phyloP scores from a whole-genome alignment of 306 rosid species.

The Rosa rugosa region DNA sequence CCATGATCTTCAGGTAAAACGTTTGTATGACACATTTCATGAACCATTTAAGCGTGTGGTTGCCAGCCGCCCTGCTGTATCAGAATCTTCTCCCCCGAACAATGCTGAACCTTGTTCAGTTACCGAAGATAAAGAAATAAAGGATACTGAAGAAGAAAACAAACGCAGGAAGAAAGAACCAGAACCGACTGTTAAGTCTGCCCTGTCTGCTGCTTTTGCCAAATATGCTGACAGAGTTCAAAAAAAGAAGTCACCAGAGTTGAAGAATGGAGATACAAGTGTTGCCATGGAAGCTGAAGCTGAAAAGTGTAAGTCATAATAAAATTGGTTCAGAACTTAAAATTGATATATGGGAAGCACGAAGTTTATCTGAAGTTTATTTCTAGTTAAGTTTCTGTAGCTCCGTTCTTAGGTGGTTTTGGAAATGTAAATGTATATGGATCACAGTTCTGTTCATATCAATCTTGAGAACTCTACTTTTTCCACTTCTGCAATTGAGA shows the following conservation, averaged over 20 bases:
- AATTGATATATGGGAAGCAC: background rate
- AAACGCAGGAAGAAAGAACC: conserved; percentile 55
- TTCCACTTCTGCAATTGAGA: background rate
- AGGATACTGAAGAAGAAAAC: conserved; percentile 36
- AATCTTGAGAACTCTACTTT: background rate
- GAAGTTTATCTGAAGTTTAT: background rate
- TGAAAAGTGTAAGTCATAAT: conserved; percentile 15
- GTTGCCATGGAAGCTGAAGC: conserved; percentile 25
- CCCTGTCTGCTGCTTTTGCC: conserved; percentile 83
- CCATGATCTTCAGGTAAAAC: conserved; percentile 63
- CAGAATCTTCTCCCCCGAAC: conserved; percentile 37
- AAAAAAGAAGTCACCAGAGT: conserved; percentile 40
- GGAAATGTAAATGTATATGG: background rate
- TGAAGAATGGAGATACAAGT: conserved; percentile 46
- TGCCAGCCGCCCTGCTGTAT: conserved; percentile 46
- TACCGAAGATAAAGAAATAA: conserved; percentile 39
- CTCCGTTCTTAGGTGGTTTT: background rate
- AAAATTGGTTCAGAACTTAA: background rate
- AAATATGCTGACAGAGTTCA: conserved; percentile 59
- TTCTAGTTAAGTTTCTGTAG: background rate
- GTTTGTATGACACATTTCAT: conserved; percentile 82
- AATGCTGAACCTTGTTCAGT: conserved; percentile 46
- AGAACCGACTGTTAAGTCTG: conserved; percentile 64
- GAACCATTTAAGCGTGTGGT: conserved; percentile 92
- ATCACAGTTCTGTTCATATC: background rate